Evolutionary conservation across 352 stramenopile genomes (phyloP), one percentile per base, ranked within the genome.

Genomic region (Globisporangium canariense): DNA sequence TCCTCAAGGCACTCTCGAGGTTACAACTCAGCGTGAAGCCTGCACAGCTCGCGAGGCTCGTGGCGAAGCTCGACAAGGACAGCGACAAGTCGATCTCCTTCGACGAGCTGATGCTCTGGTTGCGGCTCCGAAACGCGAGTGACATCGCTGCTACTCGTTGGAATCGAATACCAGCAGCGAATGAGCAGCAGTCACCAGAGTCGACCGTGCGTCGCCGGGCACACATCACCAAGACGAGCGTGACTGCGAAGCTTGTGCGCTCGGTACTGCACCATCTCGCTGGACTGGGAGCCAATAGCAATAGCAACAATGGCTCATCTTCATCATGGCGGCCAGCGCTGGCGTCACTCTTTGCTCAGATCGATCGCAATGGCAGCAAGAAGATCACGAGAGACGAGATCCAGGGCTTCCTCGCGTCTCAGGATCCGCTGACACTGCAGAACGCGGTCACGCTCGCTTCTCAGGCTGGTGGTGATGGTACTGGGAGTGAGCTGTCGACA

Each of bases 41-140:
- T 2, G 66, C 68, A 14, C 78, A 93, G 34, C 43, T 91, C 9
- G 83, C 73, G 30, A 79, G 78, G 1, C 66, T 93, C 0, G 74
- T 86, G 32, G 58, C 83, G 18, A 71, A 71, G 13, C 58, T 93
- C 8, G 82, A 93, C 67, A 72, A 70, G 22, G 67, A 91, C 47
- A 64, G 67, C 9, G 77, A 93, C 54, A 50, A 64, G 8, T 75
- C 63, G 28, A 78, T 93, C 32, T 93, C 82, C 16, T 86, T 93
- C 8, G 68, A 89, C 13, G 85, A 93, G 45, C 59, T 93, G 25
- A 58, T 93, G 3, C n/a, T 69, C 5, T 93, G 82, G 82, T 67
- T 93, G 40, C 76, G 81, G 46, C 65, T 69, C 45, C n/a, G 46
- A 4, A 43, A 25, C 43, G 11, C 61, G 2, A 57, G 10, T 3